Evolutionary conservation across 2,329 filamentous ascomycete genomes (phyloP), one percentile per base, ranked within the genome.

Genomic region (Aspergillus udagawae): DNA sequence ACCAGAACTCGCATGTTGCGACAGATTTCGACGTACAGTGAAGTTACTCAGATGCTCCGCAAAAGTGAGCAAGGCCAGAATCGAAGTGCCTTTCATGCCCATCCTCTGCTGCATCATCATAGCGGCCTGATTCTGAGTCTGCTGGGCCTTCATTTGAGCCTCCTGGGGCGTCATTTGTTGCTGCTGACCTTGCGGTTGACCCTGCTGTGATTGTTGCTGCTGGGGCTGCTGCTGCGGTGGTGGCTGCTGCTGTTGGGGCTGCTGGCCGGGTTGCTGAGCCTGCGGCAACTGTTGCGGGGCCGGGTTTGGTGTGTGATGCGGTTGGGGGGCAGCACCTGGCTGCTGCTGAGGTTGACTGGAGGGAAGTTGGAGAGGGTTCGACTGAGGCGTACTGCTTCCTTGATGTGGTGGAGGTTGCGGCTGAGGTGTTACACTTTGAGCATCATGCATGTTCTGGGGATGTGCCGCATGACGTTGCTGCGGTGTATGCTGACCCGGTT

Each of bases 41-140:
- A 80, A 84, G 49, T 70, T 74, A 57, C 82, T 81, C 20, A 87
- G 71, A 49, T 81, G 75, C 61, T 86, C 82, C 9, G 82, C 80
- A 62, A 86, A 85, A 49, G 77, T 76, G 60, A 84, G 75, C 42
- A 87, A 68, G 60, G 78, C 79, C 57, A 86, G 62, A 10, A 84
- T 80, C 23, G 79, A 77, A 21, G 75, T 68, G 27, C 77, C 77
- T 57, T 73, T 75, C 53, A 75, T 69, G 17, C 61, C 64, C 67
- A 71, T 73, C 32, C 72, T 63, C 52, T 67, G 66, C 38, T 75
- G 72, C 66, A 77, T 72, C 66, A 78, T 72, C 64, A 77, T 68
- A 23, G 69, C 59, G 25, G 70, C 68, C 52, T 62, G 55, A 17
- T 71, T 71, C 42, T 77, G 73, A 17, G 75, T 73, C 47, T 77